A percentile compares a stretch with the other conserved stretches of the same genome.
Conservation (phyloP, 768 basidiomycete genomes). For the Collybia nuda region DNA sequence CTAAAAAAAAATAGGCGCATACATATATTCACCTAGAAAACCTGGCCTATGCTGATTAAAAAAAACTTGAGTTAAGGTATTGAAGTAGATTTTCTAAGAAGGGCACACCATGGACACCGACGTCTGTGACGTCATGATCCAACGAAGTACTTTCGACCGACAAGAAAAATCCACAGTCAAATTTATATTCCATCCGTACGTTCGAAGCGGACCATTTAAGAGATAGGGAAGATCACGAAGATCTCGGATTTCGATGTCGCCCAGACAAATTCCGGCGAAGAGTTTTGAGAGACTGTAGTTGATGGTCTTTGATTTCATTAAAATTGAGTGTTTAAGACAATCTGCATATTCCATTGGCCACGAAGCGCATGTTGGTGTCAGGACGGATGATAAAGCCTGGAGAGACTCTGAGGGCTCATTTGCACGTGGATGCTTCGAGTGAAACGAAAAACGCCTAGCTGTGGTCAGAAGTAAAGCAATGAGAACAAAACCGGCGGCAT, state of each 20-base stretch:
- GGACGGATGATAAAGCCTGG: conserved; percentile 37
- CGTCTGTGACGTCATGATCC: conserved; percentile 28
- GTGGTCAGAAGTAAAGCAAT: neutral
- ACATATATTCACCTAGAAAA: too few species aligned
- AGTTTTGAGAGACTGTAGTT: conserved; percentile 32
- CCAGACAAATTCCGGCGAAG: conserved; percentile 32
- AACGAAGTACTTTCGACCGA: conserved; percentile 33
- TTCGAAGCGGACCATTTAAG: conserved; percentile 26
- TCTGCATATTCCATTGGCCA: conserved; percentile 39
- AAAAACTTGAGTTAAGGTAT: neutral
- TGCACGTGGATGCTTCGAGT: conserved; percentile 5
- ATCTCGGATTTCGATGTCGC: conserved; percentile 45
- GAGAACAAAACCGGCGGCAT: neutral
- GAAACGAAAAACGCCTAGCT: conserved; percentile 9
- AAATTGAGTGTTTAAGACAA: conserved; percentile 21
- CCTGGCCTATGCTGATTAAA: too few species aligned
- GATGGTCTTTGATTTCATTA: conserved; percentile 19
- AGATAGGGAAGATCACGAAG: conserved; percentile 36
- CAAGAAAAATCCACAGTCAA: conserved; percentile 29
- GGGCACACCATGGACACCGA: conserved; percentile 6
- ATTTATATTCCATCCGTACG: conserved; percentile 37
- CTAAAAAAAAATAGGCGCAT: too few species aligned
- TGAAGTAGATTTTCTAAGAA: neutral
- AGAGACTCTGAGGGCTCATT: conserved; percentile 10
- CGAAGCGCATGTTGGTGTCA: conserved; percentile 43